phyloP scores from a whole-genome alignment of 1,284 basidiomycete species.

The Trichosporon sp. region DNA sequence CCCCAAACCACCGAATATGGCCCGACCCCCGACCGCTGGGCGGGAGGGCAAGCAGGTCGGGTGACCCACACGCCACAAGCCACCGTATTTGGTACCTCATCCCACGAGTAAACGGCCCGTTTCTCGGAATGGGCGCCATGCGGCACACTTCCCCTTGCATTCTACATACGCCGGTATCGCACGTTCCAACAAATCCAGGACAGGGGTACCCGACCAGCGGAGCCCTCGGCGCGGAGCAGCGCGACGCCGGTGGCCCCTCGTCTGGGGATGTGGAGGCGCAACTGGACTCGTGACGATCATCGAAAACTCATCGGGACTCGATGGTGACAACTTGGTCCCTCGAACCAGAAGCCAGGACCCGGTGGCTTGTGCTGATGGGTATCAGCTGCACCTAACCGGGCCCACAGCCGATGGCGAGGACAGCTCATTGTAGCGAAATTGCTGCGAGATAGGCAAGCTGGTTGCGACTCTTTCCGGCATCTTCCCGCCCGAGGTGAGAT shows the following conservation, averaged over 20 bases:
- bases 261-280: background rate
- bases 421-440: background rate
- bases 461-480: background rate
- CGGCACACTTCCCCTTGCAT: background rate
- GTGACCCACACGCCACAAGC: background rate
- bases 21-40: background rate
- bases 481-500: background rate
- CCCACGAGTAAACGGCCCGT: background rate
- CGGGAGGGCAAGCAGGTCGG: background rate
- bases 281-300: background rate
- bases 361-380: background rate
- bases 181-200: background rate
- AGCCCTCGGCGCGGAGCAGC: background rate
- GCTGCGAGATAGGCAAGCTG: background rate
- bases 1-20: background rate
- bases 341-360: background rate
- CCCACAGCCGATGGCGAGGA: background rate
- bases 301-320: background rate
- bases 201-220: background rate
- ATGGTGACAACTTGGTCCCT: background rate
- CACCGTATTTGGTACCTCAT: background rate
- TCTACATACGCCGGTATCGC: background rate
- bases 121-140: background rate
- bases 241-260: background rate
- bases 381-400: background rate